Base-by-base conservation (phyloP, 1,139 yeast species). In the Yamadazyma mexicana region DNA sequence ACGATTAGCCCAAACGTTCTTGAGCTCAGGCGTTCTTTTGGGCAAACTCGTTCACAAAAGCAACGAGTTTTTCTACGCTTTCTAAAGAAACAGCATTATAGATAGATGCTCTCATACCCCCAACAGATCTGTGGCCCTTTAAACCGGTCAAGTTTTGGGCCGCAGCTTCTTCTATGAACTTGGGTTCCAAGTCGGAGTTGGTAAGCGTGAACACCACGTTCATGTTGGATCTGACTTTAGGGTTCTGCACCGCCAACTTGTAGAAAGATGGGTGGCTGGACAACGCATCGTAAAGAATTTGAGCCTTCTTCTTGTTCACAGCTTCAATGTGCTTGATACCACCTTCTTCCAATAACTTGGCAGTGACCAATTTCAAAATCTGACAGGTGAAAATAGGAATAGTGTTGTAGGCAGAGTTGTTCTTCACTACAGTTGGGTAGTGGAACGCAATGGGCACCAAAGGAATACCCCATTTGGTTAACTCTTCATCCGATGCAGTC, bases 111-210 rank as follows among this genome's bases (percentile, higher is more conserved):
- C 98, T 83, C 67, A 91, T 85, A 29, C 98, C 98, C 35, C 98
- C 98, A 35, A 92, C 98, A 8, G 96, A 87, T 61, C 98, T 79
- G 61, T 92, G 98, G 20, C 98, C 98, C 66, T 91, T 88, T 54
- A 92, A 73, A 3, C 97, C 98, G 11, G 79, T 67, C 48, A 91
- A 70, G 1, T 62, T 57, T 16, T 68, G 70, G 30, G 59, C 70
- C 32, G 66, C 76, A 18, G 77, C 79, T 38, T 73, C 80, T 46
- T 77, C 67, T 46, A 91, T 58, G 64, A 91, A 91, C 47, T 74
- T 67, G 3, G 74, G 73, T 55, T 89, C 96, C 41, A 79, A 61
- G 2, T 78, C 86, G 8, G 65, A 71, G 28, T 72, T 78, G 28
- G 79, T 77, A 37, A 88, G 64, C 20, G 87, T 88, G 73, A 92